These are phyloP conservation scores for Cubamyces sp. DNA, from an alignment of 768 basidiomycete species.

Conservation along the genomic window DNA sequence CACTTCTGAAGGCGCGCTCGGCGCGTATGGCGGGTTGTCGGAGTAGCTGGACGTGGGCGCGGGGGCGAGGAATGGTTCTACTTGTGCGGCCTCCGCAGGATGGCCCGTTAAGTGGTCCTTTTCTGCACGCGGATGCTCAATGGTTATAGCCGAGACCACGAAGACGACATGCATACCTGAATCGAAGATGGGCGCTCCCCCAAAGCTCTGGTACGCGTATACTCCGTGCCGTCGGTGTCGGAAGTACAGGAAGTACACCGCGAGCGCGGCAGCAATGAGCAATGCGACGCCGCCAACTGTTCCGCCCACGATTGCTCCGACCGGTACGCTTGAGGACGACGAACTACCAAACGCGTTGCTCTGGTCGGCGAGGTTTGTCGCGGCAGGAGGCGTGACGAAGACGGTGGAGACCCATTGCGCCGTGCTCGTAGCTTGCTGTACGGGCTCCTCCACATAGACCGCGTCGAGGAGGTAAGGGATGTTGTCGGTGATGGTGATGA, in stretches of 20 bases:
- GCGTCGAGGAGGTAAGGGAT: conserved; percentile 26
- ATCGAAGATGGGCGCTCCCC: conserved; percentile 7
- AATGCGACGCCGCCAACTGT: conserved; percentile 23
- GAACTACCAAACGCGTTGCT: neutral
- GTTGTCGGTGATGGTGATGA: conserved; percentile 11
- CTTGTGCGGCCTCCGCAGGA: neutral
- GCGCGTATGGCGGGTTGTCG: neutral
- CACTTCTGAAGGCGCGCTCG: neutral
- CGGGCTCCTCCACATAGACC: conserved; percentile 17
- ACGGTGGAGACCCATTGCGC: conserved; percentile 22
- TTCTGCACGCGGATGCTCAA: neutral
- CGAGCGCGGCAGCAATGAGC: conserved; percentile 15
- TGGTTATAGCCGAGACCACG: too few relatives aligned
- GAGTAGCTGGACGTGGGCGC: neutral
- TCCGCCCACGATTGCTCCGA: conserved; percentile 27
- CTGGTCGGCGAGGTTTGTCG: neutral
- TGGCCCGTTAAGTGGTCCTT: conserved; percentile 2
- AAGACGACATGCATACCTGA: conserved; percentile 11
- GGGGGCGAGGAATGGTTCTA: conserved; percentile 16
- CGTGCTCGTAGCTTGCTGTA: neutral
- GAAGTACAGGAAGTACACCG: conserved; percentile 23
- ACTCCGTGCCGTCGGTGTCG: conserved; percentile 12
- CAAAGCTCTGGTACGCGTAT: conserved; percentile 15
- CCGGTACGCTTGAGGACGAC: neutral
- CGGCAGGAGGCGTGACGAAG: conserved; percentile 4